Evolutionary conservation across 2,329 filamentous ascomycete genomes (phyloP).

Genomic region (Fusarium pseudoanthophilum): DNA sequence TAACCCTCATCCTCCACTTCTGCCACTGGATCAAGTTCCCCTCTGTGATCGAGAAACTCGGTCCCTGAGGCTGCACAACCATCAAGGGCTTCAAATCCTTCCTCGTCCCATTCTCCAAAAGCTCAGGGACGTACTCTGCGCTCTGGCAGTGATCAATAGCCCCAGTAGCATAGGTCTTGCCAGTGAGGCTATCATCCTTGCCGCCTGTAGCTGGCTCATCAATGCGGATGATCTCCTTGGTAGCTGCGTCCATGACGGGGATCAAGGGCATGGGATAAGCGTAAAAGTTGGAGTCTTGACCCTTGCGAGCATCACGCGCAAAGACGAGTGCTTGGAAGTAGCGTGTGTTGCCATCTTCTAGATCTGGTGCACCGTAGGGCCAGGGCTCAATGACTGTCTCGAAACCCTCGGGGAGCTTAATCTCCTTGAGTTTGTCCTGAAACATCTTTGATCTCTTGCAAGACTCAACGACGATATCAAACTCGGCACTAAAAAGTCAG

Average conservation of each 20-base stretch:
- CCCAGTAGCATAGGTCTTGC: constrained; percentile 20
- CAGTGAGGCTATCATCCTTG: constrained; percentile 40
- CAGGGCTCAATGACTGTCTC: constrained; percentile 50
- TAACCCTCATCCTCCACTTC: constrained; percentile 75
- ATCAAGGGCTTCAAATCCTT: constrained; percentile 70
- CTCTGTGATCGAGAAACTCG: constrained; percentile 55
- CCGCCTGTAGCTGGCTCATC: constrained; percentile 51
- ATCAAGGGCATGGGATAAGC: constrained; percentile 64
- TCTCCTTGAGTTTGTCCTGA: constrained; percentile 45
- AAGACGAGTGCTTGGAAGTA: constrained; percentile 51
- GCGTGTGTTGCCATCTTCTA: constrained; percentile 45
- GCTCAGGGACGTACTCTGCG: constrained; percentile 57
- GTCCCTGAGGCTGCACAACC: constrained; percentile 51
- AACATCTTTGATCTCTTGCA: constrained; percentile 46
- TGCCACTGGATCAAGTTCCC: constrained; percentile 64
- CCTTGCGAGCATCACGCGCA: constrained; percentile 44
- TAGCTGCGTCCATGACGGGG: constrained; percentile 53
- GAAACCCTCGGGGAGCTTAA: constrained; percentile 46
- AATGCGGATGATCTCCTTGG: constrained; percentile 48
- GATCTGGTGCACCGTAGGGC: constrained; percentile 48
- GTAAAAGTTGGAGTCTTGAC: constrained; percentile 64
- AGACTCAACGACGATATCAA: constrained; percentile 49
- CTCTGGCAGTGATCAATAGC: constrained; percentile 47
- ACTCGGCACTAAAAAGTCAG: constrained; percentile 35
- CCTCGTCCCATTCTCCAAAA: constrained; percentile 52